These are phyloP conservation scores for Aspergillus olivimuriae DNA, from an alignment of 495 filamentous ascomycete genomes.

Conservation along the genomic window DNA sequence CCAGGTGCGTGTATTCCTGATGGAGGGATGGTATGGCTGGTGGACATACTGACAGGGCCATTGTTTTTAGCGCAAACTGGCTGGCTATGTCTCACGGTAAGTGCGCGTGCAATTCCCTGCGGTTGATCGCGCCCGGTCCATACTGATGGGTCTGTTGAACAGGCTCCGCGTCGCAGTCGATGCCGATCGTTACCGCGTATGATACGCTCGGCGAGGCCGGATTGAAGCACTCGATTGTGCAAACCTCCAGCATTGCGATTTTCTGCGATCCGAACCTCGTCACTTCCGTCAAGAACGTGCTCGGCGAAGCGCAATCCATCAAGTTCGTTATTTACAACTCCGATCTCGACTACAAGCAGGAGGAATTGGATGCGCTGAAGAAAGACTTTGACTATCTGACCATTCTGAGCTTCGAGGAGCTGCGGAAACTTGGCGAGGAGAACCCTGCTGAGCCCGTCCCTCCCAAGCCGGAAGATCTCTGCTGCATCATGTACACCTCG, in stretches of 20 bases:
- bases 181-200: conserved; percentile 95
- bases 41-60: conserved; percentile 2
- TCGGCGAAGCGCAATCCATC: conserved; percentile 73
- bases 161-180: conserved; percentile 76
- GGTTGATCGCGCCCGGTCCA: too few relatives aligned
- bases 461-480: conserved; percentile 78
- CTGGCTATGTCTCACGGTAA: conserved; percentile 64
- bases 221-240: conserved; percentile 81
- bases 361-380: conserved; percentile 75
- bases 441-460: conserved; percentile 77
- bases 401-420: conserved; percentile 78
- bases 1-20: conserved; percentile 45
- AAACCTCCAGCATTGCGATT: conserved; percentile 79
- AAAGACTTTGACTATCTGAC: conserved; percentile 61
- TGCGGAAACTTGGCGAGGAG: conserved; percentile 74
- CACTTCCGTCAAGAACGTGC: conserved; percentile 69
- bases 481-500: conserved; percentile 99
- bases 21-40: not conserved
- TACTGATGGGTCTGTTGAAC: conserved; percentile 2
- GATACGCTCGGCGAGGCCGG: conserved; percentile 95
- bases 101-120: conserved; percentile 7
- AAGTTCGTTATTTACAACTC: conserved; percentile 86
- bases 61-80: conserved; percentile 58
- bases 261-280: conserved; percentile 86
- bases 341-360: conserved; percentile 66